Evolutionary conservation across 2,329 filamentous ascomycete species (phyloP).

Genomic region (Plenodomus lindquistii): DNA sequence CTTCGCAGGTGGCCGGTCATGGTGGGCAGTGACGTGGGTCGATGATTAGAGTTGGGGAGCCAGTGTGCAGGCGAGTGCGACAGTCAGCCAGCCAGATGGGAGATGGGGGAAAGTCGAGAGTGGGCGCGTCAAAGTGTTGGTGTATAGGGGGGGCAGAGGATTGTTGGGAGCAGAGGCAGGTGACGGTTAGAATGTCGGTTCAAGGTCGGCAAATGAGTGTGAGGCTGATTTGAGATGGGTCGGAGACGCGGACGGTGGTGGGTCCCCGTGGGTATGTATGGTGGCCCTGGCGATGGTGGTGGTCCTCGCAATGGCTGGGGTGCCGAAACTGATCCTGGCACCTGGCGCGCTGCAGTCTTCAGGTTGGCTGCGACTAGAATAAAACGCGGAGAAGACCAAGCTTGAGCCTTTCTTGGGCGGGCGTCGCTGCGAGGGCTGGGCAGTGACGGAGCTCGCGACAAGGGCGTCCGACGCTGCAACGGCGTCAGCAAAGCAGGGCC

Average conservation of each 20-base stretch:
- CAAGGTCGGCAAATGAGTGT: not conserved
- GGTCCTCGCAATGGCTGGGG: not conserved
- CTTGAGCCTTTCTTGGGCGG: conserved; percentile 6
- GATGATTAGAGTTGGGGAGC: conserved; percentile 1
- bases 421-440: not conserved
- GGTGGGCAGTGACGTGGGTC: conserved; percentile 13
- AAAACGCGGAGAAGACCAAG: conserved; percentile 30
- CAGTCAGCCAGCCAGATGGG: not conserved
- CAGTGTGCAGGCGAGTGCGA: not conserved
- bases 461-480: not conserved
- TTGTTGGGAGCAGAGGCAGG: not conserved
- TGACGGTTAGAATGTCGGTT: not conserved
- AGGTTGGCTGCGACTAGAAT: conserved; percentile 14
- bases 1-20: conserved; percentile 52
- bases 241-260: not conserved
- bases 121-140: not conserved
- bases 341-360: not conserved
- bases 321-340: not conserved
- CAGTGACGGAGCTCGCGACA: not conserved
- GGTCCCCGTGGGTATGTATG: not conserved
- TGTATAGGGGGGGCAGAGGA: not conserved
- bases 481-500: conserved; percentile 6
- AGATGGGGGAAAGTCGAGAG: not conserved
- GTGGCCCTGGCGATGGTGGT: not conserved
- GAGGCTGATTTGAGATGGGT: not conserved